Evolutionary conservation across 2,329 filamentous ascomycete genomes (phyloP), one percentile per base, ranked within the genome.

Genomic region (Penicillium olsonii): DNA sequence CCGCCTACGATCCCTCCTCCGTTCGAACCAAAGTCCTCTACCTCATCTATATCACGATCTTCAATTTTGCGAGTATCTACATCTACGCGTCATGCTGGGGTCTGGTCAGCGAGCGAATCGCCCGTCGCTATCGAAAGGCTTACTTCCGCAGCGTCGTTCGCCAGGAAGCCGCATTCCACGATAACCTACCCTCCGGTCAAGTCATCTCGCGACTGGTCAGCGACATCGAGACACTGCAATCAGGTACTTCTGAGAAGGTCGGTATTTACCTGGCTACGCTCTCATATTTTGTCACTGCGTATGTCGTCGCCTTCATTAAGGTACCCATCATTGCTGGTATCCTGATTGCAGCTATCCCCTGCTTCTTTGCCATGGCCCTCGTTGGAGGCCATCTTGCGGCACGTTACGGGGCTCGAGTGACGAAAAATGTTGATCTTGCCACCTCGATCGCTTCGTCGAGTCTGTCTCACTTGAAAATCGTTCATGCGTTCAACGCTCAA

Each of bases 171-270:
- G 70, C 79, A n/a, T 87, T 83, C 62, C 85, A 87, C 61, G 84
- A 87, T 58, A 77, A 75, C 8, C 73, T 84, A 5, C 78, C 81
- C 34, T 76, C 83, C 0, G 84, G 84, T 10, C 82, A 87, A 65
- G 79, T 87, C 7, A 77, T 80, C 2, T 80, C 82, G 3, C 76
- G 84, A 4, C 76, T 88, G 41, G 83, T 84, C 56, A 76, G 77
- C 44, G 84, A 88, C 59, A 84, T 88, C 29, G 79, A 84, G 51
- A 79, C 81, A 1, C 81, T 88, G 39, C 85, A 87, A 62, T 77
- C 79, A 0, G 86, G 85, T 8, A 87, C 85, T 0, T 84, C 82
- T 2, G 86, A 88, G 66, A 89, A 88, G 65, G 84, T 87, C 12
- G 85, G 85, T 39, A 78, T 87, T 24, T 79, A 82, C 54, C 75